A percentile compares a stretch with the other conserved stretches of the same genome.
Conservation (phyloP, 140 eudicot species). For the Oenanthe javanica region DNA sequence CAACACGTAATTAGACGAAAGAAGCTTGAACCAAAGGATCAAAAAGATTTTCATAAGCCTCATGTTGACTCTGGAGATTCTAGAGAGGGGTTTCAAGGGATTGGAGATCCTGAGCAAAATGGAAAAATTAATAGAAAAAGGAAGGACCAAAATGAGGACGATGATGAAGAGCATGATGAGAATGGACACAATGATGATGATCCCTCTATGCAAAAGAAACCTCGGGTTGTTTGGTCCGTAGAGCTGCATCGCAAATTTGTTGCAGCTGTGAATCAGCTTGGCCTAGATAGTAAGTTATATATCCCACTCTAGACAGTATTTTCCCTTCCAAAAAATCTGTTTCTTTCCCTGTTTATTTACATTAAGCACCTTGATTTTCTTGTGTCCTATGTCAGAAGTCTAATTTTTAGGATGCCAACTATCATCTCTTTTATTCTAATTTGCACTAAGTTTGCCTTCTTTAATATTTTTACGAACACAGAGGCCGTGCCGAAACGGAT, state of each 20-base stretch:
- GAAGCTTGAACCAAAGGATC: constrained; percentile 35
- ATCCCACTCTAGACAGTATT: neutral
- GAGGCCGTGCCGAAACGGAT: constrained; percentile 95
- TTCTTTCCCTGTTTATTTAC: neutral
- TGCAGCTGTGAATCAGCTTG: constrained; percentile 76
- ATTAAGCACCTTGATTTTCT: neutral
- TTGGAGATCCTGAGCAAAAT: constrained; percentile 26
- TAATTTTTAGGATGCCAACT: neutral
- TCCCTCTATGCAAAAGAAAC: constrained; percentile 66
- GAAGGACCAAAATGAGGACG: constrained; percentile 40
- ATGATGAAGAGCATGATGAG: constrained; percentile 54
- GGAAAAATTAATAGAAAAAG: constrained; percentile 49
- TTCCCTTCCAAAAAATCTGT: neutral
- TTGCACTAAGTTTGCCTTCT: neutral
- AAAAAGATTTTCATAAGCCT: constrained; percentile 26
- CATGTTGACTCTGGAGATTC: constrained; percentile 28
- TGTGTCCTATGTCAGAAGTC: neutral
- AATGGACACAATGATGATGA: constrained; percentile 53
- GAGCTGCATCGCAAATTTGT: constrained; percentile 92
- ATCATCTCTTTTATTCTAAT: neutral
- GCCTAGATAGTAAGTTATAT: constrained; percentile 64
- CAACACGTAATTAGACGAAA: constrained; percentile 80
- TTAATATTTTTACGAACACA: constrained; percentile 21
- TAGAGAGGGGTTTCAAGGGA: constrained; percentile 19
- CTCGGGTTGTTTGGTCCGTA: constrained; percentile 90